Conservation (phyloP, 768 basidiomycete genomes). For the Fibroporia radiculosa region DNA sequence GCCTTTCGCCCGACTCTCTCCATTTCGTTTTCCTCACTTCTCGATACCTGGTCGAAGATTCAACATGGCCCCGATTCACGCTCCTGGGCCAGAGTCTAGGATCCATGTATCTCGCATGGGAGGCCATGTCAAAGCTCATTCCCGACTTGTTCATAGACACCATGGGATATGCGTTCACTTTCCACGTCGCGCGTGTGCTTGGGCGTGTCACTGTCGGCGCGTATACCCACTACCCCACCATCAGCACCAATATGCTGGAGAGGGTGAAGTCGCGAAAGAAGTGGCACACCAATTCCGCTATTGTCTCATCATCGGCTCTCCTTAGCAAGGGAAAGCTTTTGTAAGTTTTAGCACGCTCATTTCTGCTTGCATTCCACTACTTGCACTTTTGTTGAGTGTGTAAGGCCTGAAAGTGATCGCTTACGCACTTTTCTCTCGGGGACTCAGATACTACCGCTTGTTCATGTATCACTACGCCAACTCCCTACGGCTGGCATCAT, state of each 20-base stretch:
- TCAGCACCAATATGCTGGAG: slow-evolving; percentile 88
- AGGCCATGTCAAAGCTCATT: slow-evolving; percentile 70
- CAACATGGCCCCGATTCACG: slow-evolving; percentile 85
- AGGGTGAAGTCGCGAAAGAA: slow-evolving; percentile 56
- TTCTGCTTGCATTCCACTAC: too few relatives aligned
- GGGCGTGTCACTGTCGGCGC: slow-evolving; percentile 70
- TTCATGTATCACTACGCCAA: slow-evolving; percentile 80
- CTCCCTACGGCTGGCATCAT: slow-evolving; percentile 64
- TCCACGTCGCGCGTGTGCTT: slow-evolving; percentile 63
- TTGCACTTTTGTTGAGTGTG: not conserved
- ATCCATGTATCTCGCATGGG: slow-evolving; percentile 75
- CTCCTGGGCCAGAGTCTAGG: slow-evolving; percentile 88
- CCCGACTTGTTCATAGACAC: slow-evolving; percentile 94
- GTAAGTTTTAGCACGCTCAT: slow-evolving; percentile 31
- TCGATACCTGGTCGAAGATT: slow-evolving; percentile 69
- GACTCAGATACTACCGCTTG: slow-evolving; percentile 73
- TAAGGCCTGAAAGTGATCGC: not conserved
- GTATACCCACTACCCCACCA: slow-evolving; percentile 95
- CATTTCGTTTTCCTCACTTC: slow-evolving; percentile 78
- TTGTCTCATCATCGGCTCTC: slow-evolving; percentile 46
- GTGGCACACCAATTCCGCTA: slow-evolving; percentile 55
- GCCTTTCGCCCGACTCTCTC: slow-evolving; percentile 52
- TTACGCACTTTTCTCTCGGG: not conserved
- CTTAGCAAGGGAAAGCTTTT: slow-evolving; percentile 57
- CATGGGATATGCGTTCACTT: slow-evolving; percentile 97